Conservation (phyloP, 1,139 yeast genomes). For the Yamadazyma blattariae region DNA sequence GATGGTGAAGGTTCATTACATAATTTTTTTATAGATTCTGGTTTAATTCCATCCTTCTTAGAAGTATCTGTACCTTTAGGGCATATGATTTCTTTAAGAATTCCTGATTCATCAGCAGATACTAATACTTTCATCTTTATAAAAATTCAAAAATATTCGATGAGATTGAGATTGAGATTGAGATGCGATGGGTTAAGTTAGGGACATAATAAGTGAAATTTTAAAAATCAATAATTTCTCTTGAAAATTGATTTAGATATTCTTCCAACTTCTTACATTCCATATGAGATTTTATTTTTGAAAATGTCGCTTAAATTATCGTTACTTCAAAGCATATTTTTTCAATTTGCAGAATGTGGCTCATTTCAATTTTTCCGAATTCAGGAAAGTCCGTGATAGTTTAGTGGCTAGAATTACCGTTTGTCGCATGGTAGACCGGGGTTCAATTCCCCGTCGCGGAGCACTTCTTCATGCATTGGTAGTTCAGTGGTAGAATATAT, state of each 20-base stretch:
- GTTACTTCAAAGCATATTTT: no score
- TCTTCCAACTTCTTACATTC: no score
- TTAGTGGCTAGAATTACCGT: conserved; percentile 49
- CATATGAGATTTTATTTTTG: no score
- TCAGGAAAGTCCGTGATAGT: conserved; percentile 35
- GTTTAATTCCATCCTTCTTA: conserved; percentile 53
- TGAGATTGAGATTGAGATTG: no score
- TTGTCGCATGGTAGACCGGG: conserved; percentile 51
- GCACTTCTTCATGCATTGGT: conserved; percentile 16
- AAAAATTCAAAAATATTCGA: not conserved
- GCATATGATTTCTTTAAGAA: conserved; percentile 55
- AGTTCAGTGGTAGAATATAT: conserved; percentile 17
- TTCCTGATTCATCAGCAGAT: conserved; percentile 57
- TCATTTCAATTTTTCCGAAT: not conserved
- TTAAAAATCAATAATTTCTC: no score
- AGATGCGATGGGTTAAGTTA: no score
- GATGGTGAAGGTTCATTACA: conserved; percentile 33
- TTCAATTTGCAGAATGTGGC: no score
- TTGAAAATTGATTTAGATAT: no score
- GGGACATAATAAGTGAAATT: no score
- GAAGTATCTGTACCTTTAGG: conserved; percentile 69
- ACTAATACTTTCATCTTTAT: conserved; percentile 48
- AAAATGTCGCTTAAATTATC: no score
- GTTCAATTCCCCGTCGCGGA: conserved; percentile 51
- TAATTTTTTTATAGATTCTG: conserved; percentile 42